A percentile compares a stretch with the other conserved stretches of the same genome.
phyloP scores from a whole-genome alignment of 768 basidiomycete species.

The Hortiboletus flavorubellus region DNA sequence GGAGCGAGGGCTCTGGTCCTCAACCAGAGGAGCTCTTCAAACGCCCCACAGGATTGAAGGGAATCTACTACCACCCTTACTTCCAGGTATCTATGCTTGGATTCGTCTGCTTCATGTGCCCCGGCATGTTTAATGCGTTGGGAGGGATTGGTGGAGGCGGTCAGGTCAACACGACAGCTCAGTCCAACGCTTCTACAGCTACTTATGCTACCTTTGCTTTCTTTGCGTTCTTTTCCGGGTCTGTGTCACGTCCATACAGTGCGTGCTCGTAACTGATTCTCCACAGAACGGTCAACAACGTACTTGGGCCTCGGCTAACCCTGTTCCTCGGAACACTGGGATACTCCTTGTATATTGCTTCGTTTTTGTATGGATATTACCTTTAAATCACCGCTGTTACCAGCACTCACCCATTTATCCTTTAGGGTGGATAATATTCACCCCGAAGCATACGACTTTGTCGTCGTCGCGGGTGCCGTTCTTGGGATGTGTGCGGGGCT shows the following conservation, averaged over 20 bases:
- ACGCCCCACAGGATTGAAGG: slow-evolving; percentile 49
- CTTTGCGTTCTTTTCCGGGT: slow-evolving; percentile 71
- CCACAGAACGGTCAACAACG: slow-evolving; percentile 71
- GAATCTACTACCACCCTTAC: slow-evolving; percentile 54
- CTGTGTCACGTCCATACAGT: slow-evolving; percentile 11
- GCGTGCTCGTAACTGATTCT: background rate
- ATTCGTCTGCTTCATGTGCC: slow-evolving; percentile 58
- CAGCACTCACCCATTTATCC: background rate
- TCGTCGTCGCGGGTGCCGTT: slow-evolving; percentile 67
- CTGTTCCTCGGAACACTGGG: slow-evolving; percentile 72
- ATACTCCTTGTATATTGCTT: slow-evolving; percentile 73
- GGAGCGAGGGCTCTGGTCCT: slow-evolving; percentile 30
- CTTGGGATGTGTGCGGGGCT: slow-evolving; percentile 71
- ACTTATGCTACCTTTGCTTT: slow-evolving; percentile 64
- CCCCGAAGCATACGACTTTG: slow-evolving; percentile 54
- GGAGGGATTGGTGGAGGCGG: slow-evolving; percentile 80
- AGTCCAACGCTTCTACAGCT: slow-evolving; percentile 67
- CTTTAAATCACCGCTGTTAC: background rate
- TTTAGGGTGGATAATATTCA: slow-evolving; percentile 69
- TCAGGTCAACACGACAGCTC: slow-evolving; percentile 60
- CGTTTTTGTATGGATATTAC: slow-evolving; percentile 55
- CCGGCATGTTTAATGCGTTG: slow-evolving; percentile 76
- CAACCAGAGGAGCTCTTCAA: slow-evolving; percentile 35
- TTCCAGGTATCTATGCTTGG: slow-evolving; percentile 55
- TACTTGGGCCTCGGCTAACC: slow-evolving; percentile 71